Percentiles rank a stretch among this genome's conserved stretches.
Conservation (phyloP, 2,329 filamentous ascomycete genomes). For the Ustulina deusta region DNA sequence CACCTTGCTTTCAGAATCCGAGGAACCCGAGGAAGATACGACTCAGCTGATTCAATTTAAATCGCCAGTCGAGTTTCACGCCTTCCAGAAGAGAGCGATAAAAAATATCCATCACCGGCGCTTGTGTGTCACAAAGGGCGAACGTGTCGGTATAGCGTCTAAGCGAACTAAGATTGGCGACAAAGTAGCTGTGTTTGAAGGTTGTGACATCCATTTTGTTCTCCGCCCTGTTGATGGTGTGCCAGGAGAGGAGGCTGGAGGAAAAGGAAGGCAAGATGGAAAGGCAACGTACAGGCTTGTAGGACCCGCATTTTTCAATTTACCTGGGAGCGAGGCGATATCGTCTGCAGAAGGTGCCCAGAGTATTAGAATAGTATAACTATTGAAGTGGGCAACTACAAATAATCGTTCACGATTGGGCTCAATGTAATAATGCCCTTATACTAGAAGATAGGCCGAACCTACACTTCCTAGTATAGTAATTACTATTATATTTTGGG, state of each 20-base stretch:
- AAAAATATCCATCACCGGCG: slow-evolving; percentile 7
- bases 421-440: too few species aligned
- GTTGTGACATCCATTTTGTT: slow-evolving; percentile 29
- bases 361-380: not conserved
- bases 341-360: not conserved
- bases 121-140: slow-evolving; percentile 26
- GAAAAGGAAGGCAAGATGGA: not conserved
- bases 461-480: too few species aligned
- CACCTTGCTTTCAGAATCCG: not conserved
- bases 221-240: slow-evolving; percentile 12
- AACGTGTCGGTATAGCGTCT: slow-evolving; percentile 18
- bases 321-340: not conserved
- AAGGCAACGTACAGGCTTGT: slow-evolving; percentile 19
- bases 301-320: slow-evolving; percentile 29
- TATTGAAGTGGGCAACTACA: not conserved
- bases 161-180: slow-evolving; percentile 10
- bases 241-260: not conserved
- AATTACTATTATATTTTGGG: too few species aligned
- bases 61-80: slow-evolving; percentile 18
- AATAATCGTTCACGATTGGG: too few species aligned
- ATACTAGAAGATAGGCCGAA: too few species aligned
- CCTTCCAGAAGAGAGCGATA: slow-evolving; percentile 15
- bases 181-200: slow-evolving; percentile 24
- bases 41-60: slow-evolving; percentile 7
- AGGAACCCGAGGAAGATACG: not conserved